phyloP scores from a whole-genome alignment of 2,329 filamentous ascomycete genomes.

The Nothophaeocryptopus gaeumannii region DNA sequence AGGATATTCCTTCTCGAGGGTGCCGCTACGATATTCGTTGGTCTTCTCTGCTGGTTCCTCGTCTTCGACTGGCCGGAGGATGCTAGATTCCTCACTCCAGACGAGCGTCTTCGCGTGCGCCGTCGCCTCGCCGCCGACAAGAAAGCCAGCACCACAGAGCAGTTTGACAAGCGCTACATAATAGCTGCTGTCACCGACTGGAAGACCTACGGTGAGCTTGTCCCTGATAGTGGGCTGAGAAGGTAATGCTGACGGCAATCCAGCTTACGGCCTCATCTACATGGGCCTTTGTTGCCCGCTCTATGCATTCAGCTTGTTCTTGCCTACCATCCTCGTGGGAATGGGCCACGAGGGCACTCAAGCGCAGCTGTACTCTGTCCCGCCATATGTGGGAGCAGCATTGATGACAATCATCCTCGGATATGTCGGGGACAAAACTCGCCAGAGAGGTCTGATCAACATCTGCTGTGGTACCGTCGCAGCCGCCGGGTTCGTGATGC shows the following conservation, averaged over 20 bases:
- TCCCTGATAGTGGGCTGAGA: background rate
- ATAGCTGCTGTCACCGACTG: slow-evolving; percentile 62
- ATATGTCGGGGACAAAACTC: slow-evolving; percentile 71
- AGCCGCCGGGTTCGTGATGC: slow-evolving; percentile 74
- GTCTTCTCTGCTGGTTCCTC: slow-evolving; percentile 28
- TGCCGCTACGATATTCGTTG: slow-evolving; percentile 63
- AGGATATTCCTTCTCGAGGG: slow-evolving; percentile 55
- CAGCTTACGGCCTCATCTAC: slow-evolving; percentile 62
- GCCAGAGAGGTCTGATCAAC: slow-evolving; percentile 75
- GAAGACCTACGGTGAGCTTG: slow-evolving; percentile 68
- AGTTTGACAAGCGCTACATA: slow-evolving; percentile 29
- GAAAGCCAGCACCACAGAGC: slow-evolving; percentile 24
- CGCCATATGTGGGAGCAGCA: slow-evolving; percentile 70
- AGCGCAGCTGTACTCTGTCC: slow-evolving; percentile 70
- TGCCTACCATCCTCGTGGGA: slow-evolving; percentile 31
- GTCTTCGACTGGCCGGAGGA: slow-evolving; percentile 57
- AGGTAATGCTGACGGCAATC: background rate
- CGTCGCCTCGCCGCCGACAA: slow-evolving; percentile 29
- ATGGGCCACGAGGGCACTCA: slow-evolving; percentile 57
- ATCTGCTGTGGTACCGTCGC: slow-evolving; percentile 67
- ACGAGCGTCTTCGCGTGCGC: slow-evolving; percentile 31
- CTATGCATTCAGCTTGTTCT: slow-evolving; percentile 35
- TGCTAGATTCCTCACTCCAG: slow-evolving; percentile 56
- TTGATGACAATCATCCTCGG: slow-evolving; percentile 67
- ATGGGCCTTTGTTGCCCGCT: slow-evolving; percentile 52